A percentile compares a stretch with the other conserved stretches of the same genome.
Evolutionary conservation across 1,139 yeast genomes (phyloP).

Genomic region (Hyphopichia khmerensis): DNA sequence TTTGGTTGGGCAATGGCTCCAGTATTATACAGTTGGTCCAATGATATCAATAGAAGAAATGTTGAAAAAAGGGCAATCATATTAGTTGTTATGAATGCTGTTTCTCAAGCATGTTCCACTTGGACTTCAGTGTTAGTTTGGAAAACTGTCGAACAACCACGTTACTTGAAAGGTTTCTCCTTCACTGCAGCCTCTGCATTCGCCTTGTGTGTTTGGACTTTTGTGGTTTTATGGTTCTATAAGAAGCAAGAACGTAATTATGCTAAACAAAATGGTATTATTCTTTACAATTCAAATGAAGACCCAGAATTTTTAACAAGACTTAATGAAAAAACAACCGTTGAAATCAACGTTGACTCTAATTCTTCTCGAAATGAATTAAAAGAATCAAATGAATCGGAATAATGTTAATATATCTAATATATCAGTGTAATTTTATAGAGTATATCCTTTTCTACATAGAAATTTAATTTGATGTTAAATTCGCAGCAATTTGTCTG

Average conservation of each 20-base stretch:
- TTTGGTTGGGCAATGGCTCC: slow-evolving; percentile 54
- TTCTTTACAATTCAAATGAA: slow-evolving; percentile 39
- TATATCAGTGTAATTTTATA: no score
- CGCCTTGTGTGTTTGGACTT: slow-evolving; percentile 52
- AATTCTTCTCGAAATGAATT: not conserved
- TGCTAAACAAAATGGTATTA: slow-evolving; percentile 54
- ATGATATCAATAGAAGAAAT: slow-evolving; percentile 46
- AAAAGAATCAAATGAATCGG: not conserved
- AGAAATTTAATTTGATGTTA: no score
- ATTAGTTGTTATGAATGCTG: slow-evolving; percentile 43
- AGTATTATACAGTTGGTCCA: slow-evolving; percentile 46
- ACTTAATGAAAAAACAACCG: not conserved
- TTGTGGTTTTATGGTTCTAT: slow-evolving; percentile 54
- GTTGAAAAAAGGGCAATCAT: slow-evolving; percentile 43
- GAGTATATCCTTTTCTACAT: no score
- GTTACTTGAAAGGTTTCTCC: slow-evolving; percentile 38
- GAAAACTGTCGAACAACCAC: slow-evolving; percentile 42
- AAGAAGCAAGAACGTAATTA: slow-evolving; percentile 54
- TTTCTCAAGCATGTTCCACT: slow-evolving; percentile 46
- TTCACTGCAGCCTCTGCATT: slow-evolving; percentile 55
- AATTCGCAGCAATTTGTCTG: no score
- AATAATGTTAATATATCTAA: no score
- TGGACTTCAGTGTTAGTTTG: slow-evolving; percentile 50
- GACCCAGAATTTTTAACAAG: slow-evolving; percentile 3
- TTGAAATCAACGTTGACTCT: not conserved